A percentile compares a stretch with the other conserved stretches of the same genome.
Conservation (phyloP, 176 grass and related monocot species). For the Avena insularis region DNA sequence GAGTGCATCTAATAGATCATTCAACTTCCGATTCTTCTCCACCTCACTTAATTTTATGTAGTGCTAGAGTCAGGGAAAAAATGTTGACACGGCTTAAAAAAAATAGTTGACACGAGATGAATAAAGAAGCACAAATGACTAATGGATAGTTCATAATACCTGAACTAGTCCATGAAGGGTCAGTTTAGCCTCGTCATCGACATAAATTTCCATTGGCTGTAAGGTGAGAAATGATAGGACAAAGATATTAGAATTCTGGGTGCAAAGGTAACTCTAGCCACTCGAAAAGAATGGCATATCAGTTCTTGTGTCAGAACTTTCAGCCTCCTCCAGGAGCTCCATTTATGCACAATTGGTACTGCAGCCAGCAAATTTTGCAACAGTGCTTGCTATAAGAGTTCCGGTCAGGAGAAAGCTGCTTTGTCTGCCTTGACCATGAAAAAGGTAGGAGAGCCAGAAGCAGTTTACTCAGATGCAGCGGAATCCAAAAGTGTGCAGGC, state of each 20-base stretch:
- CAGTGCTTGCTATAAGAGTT: slow-evolving; percentile 39
- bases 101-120: neutral
- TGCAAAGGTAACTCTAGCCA: slow-evolving; percentile 64
- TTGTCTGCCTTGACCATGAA: slow-evolving; percentile 45
- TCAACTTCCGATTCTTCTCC: slow-evolving; percentile 98
- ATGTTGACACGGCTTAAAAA: neutral
- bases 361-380: slow-evolving; percentile 26
- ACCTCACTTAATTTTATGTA: slow-evolving; percentile 93
- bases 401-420: slow-evolving; percentile 14
- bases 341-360: slow-evolving; percentile 43
- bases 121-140: neutral
- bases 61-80: slow-evolving; percentile 50
- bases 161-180: slow-evolving; percentile 99
- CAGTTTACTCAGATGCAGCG: slow-evolving; percentile 29
- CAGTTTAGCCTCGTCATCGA: slow-evolving; percentile 98
- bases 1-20: slow-evolving; percentile 96
- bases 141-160: slow-evolving; percentile 40
- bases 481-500: slow-evolving; percentile 33
- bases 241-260: slow-evolving; percentile 60
- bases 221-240: slow-evolving; percentile 72
- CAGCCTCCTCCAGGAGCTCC: slow-evolving; percentile 46
- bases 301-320: slow-evolving; percentile 35
- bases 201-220: slow-evolving; percentile 99
- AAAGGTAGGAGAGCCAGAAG: slow-evolving; percentile 42
- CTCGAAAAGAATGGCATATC: slow-evolving; percentile 65